A percentile compares a stretch with the other conserved stretches of the same genome.
Conservation (phyloP, 116 monocot species). For the Dioscorea cayenensis region DNA sequence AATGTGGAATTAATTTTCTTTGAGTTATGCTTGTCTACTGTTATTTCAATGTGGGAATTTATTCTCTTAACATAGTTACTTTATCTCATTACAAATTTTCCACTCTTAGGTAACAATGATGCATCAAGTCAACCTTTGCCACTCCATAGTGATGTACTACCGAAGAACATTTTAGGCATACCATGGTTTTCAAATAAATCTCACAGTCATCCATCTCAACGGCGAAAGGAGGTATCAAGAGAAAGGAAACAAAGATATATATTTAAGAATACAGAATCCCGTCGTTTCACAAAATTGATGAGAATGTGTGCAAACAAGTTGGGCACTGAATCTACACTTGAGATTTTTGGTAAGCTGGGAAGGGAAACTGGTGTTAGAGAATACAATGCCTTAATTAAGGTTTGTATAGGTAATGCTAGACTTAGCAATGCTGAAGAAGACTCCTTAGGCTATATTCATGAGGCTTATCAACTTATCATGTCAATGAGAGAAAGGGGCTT, state of each 20-base stretch:
- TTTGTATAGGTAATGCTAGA: constrained; percentile 62
- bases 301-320: constrained; percentile 50
- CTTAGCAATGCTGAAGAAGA: constrained; percentile 21
- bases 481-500: constrained; percentile 81
- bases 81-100: neutral
- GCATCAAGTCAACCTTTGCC: neutral
- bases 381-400: constrained; percentile 56
- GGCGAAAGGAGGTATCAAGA: constrained; percentile 44
- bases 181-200: constrained; percentile 26
- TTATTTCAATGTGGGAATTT: neutral
- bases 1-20: no score
- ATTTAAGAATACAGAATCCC: constrained; percentile 43
- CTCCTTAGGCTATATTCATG: constrained; percentile 27
- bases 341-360: constrained; percentile 61
- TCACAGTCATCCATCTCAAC: constrained; percentile 8
- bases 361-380: constrained; percentile 65
- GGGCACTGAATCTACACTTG: constrained; percentile 66
- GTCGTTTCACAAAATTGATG: constrained; percentile 54
- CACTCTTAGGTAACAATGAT: neutral
- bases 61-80: neutral
- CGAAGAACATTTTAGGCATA: constrained; percentile 39
- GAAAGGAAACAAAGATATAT: constrained; percentile 56
- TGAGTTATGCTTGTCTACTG: neutral
- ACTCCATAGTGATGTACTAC: neutral
- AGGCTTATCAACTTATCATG: constrained; percentile 41